A percentile compares a stretch with the other conserved stretches of the same genome.
These are phyloP conservation scores for Pholiota molesta DNA, from an alignment of 768 basidiomycete species.

Conservation along the genomic window DNA sequence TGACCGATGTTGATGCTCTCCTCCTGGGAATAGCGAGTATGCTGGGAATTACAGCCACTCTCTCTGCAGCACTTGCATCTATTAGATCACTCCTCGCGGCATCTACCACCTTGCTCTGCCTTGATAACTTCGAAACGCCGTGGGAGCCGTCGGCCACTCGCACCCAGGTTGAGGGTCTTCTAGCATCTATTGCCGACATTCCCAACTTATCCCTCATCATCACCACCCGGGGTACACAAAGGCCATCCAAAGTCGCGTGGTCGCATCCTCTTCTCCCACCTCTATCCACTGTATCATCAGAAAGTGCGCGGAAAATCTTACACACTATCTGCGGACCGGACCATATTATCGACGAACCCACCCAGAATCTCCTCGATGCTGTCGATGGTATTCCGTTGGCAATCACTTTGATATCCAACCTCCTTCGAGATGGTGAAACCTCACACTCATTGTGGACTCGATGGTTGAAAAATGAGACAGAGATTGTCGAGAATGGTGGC, in stretches of 20 bases:
- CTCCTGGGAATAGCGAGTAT: no score
- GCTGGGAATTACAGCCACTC: no score
- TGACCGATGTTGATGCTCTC: neutral
- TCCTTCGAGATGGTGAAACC: slow-evolving; percentile 33
- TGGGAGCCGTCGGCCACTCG: slow-evolving; percentile 30
- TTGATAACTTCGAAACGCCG: slow-evolving; percentile 38
- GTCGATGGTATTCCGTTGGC: slow-evolving; percentile 37
- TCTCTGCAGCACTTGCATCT: no score
- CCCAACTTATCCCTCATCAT: slow-evolving; percentile 26
- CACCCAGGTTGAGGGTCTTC: slow-evolving; percentile 26
- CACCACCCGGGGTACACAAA: slow-evolving; percentile 34
- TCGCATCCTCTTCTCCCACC: slow-evolving; percentile 25
- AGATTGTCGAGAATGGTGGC: slow-evolving; percentile 30
- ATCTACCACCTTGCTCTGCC: slow-evolving; percentile 14
- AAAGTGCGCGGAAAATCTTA: slow-evolving; percentile 28
- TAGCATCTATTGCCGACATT: slow-evolving; percentile 25
- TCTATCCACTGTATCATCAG: slow-evolving; percentile 27
- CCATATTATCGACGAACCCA: slow-evolving; percentile 26
- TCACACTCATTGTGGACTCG: slow-evolving; percentile 31
- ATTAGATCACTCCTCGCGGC: no score
- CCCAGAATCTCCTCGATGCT: slow-evolving; percentile 26
- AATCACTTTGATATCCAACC: slow-evolving; percentile 33
- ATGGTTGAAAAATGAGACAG: slow-evolving; percentile 32
- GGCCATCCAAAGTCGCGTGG: slow-evolving; percentile 30
- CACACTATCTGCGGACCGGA: slow-evolving; percentile 20